These are phyloP conservation scores for Lomentospora prolificans DNA, from an alignment of 2,329 filamentous ascomycete species.

Conservation along the genomic window DNA sequence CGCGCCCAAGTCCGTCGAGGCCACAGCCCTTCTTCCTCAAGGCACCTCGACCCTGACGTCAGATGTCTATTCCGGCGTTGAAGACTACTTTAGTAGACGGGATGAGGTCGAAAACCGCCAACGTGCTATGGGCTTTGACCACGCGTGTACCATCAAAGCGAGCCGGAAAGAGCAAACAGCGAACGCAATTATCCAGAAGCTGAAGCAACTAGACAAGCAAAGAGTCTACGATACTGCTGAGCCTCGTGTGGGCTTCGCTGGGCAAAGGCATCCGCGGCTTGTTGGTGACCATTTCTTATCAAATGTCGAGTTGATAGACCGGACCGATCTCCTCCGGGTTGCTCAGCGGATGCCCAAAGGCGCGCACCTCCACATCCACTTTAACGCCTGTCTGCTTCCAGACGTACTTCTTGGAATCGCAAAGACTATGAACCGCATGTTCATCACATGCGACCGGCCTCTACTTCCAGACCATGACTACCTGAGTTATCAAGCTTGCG, in stretches of 20 bases:
- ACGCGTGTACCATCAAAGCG: constrained; percentile 21
- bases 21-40: neutral
- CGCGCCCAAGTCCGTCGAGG: neutral
- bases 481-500: constrained; percentile 39
- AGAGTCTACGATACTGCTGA: constrained; percentile 24
- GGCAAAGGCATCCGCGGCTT: constrained; percentile 34
- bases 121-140: constrained; percentile 29
- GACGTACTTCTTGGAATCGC: constrained; percentile 45
- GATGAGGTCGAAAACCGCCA: constrained; percentile 22
- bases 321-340: constrained; percentile 48
- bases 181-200: constrained; percentile 27
- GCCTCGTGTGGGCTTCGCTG: constrained; percentile 25
- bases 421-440: constrained; percentile 54
- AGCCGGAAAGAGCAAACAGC: constrained; percentile 25
- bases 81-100: constrained; percentile 23
- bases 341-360: constrained; percentile 58
- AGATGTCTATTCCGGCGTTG: constrained; percentile 7
- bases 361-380: constrained; percentile 64
- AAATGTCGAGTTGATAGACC: constrained; percentile 41
- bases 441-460: constrained; percentile 49
- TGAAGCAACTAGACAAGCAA: constrained; percentile 26
- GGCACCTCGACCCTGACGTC: neutral
- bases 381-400: constrained; percentile 63
- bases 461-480: constrained; percentile 30
- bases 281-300: constrained; percentile 49